phyloP scores from a whole-genome alignment of 345 rosid species.

The Arabis hirsuta region DNA sequence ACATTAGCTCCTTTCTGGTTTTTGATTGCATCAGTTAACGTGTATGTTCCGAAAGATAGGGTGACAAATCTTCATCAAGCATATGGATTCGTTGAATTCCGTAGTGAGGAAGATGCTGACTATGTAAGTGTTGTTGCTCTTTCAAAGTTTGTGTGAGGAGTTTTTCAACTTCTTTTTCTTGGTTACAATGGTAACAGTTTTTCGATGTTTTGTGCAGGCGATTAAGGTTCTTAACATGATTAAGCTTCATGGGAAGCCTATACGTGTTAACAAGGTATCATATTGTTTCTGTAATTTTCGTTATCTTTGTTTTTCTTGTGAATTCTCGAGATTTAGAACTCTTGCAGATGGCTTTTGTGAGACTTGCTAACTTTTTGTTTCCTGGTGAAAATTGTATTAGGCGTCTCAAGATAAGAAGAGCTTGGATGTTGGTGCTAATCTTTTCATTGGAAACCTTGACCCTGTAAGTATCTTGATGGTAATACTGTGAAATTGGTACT shows the following conservation, averaged over 20 bases:
- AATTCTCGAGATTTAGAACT: neutral
- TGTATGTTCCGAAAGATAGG: conserved; percentile 95
- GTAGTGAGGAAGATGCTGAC: conserved; percentile 98
- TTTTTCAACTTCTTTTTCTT: neutral
- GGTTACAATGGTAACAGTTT: neutral
- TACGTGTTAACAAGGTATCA: conserved; percentile 91
- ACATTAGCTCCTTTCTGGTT: neutral
- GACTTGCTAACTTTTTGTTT: conserved; percentile 14
- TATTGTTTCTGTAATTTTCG: neutral
- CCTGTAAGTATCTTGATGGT: conserved; percentile 60
- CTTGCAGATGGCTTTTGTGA: conserved; percentile 5
- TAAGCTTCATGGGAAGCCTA: conserved; percentile 93
- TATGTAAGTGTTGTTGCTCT: conserved; percentile 56
- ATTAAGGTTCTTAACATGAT: conserved; percentile 98
- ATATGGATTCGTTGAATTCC: conserved; percentile 89
- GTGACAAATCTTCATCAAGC: conserved; percentile 95
- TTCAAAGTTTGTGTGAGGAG: neutral
- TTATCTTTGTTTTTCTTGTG: neutral
- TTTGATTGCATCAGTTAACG: conserved; percentile 64
- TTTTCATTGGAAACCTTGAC: conserved; percentile 96
- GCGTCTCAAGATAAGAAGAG: conserved; percentile 99
- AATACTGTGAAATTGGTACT: neutral
- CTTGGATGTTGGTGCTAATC: conserved; percentile 97
- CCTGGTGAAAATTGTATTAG: conserved; percentile 47
- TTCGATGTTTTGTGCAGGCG: conserved; percentile 54